phyloP scores from a whole-genome alignment of 345 rosid species.

The Camelina laxa region DNA sequence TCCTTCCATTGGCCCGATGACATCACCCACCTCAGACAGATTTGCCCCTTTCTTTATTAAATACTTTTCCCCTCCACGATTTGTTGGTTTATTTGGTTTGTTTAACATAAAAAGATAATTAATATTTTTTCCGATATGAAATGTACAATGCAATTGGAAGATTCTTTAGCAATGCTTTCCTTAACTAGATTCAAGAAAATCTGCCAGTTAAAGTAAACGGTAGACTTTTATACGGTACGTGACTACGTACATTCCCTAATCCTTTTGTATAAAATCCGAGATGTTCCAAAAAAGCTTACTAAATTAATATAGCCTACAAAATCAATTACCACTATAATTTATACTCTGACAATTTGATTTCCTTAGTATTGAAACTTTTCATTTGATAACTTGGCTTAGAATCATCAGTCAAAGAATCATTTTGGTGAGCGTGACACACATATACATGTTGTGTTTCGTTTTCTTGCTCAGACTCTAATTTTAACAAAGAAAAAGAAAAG shows the following conservation, averaged over 20 bases:
- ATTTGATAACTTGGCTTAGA: background rate
- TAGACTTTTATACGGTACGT: background rate
- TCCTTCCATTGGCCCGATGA: slow-evolving; percentile 26
- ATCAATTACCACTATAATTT: no score
- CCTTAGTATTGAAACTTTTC: background rate
- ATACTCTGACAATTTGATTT: no score
- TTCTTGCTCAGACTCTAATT: slow-evolving; percentile 16
- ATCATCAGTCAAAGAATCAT: background rate
- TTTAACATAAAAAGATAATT: background rate
- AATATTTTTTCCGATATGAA: background rate
- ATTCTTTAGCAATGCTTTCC: background rate
- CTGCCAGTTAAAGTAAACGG: background rate
- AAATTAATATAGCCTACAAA: background rate
- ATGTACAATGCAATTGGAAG: background rate
- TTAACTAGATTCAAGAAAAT: no score
- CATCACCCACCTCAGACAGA: background rate
- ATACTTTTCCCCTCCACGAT: background rate
- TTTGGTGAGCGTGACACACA: background rate
- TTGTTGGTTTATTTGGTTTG: background rate
- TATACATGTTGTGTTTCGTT: background rate
- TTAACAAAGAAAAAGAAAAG: slow-evolving; percentile 5
- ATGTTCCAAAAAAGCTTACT: background rate
- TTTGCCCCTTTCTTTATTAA: background rate
- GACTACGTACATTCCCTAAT: background rate
- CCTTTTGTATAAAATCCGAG: background rate